Conservation (phyloP, 176 grass and related monocot species). For the Phoenix dactylifera region DNA sequence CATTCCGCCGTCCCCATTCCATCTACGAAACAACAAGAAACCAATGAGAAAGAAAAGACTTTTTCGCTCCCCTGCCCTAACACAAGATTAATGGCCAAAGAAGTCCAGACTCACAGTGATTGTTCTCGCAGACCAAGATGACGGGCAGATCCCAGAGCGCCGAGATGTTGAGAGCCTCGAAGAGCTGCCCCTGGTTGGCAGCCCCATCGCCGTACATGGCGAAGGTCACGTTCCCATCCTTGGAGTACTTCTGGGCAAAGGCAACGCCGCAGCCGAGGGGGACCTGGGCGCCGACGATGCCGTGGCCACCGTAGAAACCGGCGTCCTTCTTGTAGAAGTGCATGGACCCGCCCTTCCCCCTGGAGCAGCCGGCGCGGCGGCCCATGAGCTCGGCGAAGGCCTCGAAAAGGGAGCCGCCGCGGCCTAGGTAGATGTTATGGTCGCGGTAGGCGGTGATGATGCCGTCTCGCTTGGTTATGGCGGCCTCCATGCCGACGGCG, state of each 20-base stretch:
- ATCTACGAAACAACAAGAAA: slow-evolving; percentile 30
- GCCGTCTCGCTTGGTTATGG: slow-evolving; percentile 43
- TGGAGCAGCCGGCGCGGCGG: slow-evolving; percentile 52
- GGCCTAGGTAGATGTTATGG: slow-evolving; percentile 63
- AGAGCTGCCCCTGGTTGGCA: slow-evolving; percentile 90
- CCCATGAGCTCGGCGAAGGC: slow-evolving; percentile 92
- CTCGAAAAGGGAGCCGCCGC: slow-evolving; percentile 44
- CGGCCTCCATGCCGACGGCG: slow-evolving; percentile 68
- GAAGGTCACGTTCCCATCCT: slow-evolving; percentile 68
- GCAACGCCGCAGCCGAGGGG: slow-evolving; percentile 70
- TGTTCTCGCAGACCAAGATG: slow-evolving; percentile 95
- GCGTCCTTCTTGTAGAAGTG: slow-evolving; percentile 85
- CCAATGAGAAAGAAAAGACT: neutral
- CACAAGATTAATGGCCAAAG: no score
- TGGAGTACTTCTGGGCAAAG: slow-evolving; percentile 73
- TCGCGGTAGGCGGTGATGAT: slow-evolving; percentile 93
- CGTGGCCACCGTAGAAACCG: slow-evolving; percentile 70
- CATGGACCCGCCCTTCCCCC: slow-evolving; percentile 85
- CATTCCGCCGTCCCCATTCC: slow-evolving; percentile 96
- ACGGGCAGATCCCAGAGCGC: slow-evolving; percentile 84
- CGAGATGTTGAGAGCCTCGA: slow-evolving; percentile 95
- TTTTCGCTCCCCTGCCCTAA: no score
- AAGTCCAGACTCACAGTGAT: slow-evolving; percentile 46
- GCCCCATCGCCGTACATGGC: slow-evolving; percentile 75
- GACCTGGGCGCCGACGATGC: slow-evolving; percentile 86